phyloP scores from a whole-genome alignment of 306 rosid species.

The Geum urbanum region DNA sequence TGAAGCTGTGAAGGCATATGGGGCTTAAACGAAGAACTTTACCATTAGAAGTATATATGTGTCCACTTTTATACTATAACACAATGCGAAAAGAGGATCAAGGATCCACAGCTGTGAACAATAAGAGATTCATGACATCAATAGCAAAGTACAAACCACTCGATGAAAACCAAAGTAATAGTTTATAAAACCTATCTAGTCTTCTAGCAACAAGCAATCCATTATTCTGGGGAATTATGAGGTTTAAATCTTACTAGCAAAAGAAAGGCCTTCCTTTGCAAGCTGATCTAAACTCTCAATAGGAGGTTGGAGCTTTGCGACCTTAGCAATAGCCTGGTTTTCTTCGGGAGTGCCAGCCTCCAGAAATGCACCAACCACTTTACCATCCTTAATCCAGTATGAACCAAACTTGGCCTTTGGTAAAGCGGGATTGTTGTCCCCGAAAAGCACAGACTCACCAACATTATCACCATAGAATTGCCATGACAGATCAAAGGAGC shows the following conservation, averaged over 20 bases:
- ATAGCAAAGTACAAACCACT: slow-evolving; percentile 10
- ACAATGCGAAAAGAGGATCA: background rate
- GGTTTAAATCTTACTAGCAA: slow-evolving; percentile 61
- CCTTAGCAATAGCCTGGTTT: slow-evolving; percentile 84
- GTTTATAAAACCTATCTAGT: background rate
- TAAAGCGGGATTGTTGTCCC: slow-evolving; percentile 66
- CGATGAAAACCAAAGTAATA: background rate
- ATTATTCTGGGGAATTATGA: background rate
- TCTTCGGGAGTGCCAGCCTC: slow-evolving; percentile 85
- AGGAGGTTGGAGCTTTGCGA: slow-evolving; percentile 70
- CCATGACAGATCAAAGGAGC: slow-evolving; percentile 78
- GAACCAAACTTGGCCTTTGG: slow-evolving; percentile 76
- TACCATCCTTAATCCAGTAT: slow-evolving; percentile 94
- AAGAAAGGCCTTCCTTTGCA: slow-evolving; percentile 71
- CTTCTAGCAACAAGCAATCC: background rate
- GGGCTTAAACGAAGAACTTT: background rate
- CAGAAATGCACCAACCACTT: slow-evolving; percentile 71
- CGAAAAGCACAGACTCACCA: slow-evolving; percentile 80
- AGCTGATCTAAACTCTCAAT: slow-evolving; percentile 55
- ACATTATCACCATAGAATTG: slow-evolving; percentile 96
- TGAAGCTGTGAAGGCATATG: background rate
- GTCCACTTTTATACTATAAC: background rate
- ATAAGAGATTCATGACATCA: background rate
- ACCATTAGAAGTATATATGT: background rate
- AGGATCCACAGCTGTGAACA: background rate